These are phyloP conservation scores for Neurospora tetrasperma DNA, from an alignment of 495 filamentous ascomycete species.

Conservation along the genomic window DNA sequence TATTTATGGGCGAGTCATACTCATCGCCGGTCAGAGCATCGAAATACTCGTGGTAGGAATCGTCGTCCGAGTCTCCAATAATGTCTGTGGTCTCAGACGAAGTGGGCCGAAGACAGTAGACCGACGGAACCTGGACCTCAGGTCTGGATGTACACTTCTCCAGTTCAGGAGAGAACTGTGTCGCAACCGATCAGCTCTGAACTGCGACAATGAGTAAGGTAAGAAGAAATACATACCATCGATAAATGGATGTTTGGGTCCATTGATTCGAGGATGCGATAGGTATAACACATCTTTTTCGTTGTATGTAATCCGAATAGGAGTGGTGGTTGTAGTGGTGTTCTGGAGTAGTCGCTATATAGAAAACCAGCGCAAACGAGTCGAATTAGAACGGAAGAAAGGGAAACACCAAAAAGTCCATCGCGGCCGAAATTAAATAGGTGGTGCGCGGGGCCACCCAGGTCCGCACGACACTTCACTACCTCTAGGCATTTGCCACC, in stretches of 20 bases:
- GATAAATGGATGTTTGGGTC: not conserved
- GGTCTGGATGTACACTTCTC: not conserved
- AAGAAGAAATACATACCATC: not conserved
- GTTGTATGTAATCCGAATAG: too few relatives aligned
- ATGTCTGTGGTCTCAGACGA: not conserved
- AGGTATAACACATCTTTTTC: not conserved
- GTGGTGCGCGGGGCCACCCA: not conserved
- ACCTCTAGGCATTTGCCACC: not conserved
- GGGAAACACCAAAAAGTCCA: not conserved
- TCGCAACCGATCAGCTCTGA: not conserved
- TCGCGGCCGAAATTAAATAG: not conserved
- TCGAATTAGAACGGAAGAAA: not conserved
- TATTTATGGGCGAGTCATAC: too few relatives aligned
- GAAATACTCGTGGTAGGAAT: not conserved
- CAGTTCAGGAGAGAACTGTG: not conserved
- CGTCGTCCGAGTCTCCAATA: fast-evolving
- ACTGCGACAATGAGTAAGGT: not conserved
- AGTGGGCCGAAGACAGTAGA: not conserved
- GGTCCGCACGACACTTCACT: not conserved
- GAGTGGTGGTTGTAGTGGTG: not conserved
- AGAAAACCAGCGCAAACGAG: not conserved
- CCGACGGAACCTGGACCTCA: not conserved
- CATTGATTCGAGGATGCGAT: not conserved
- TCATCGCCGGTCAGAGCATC: not conserved
- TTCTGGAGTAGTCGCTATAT: not conserved